Conservation (phyloP, 2,329 filamentous ascomycete species). For the Xylariaceae sp. region DNA sequence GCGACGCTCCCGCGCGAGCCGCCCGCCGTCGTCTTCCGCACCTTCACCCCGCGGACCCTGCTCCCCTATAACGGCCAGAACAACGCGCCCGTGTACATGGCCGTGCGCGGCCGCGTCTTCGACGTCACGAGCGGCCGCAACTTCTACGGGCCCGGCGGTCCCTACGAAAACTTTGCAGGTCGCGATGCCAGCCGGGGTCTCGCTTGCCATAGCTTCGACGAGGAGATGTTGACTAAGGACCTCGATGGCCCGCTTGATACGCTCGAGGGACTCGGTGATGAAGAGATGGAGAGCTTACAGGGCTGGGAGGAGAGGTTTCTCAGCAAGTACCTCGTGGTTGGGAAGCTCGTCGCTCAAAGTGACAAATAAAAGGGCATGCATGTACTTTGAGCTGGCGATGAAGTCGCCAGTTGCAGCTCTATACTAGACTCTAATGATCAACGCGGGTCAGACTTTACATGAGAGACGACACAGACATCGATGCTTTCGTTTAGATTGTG, state of each 20-base stretch:
- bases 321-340: constrained; percentile 96
- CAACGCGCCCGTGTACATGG: constrained; percentile 79
- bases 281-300: constrained; percentile 81
- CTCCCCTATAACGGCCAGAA: constrained; percentile 82
- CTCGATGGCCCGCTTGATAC: constrained; percentile 82
- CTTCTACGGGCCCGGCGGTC: constrained; percentile 95
- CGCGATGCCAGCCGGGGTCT: constrained; percentile 87
- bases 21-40: constrained; percentile 67
- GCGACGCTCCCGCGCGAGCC: constrained; percentile 57
- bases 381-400: not conserved
- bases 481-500: no score
- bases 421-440: no score
- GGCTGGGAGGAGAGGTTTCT: constrained; percentile 94
- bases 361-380: constrained; percentile 27
- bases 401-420: no score
- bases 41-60: constrained; percentile 80
- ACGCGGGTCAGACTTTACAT: no score
- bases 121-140: constrained; percentile 86
- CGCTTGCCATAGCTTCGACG: constrained; percentile 90
- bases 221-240: constrained; percentile 93
- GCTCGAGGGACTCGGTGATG: constrained; percentile 71
- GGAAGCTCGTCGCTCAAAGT: constrained; percentile 69
- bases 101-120: constrained; percentile 90
- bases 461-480: no score
- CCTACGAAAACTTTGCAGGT: constrained; percentile 95